Percentiles rank a stretch among this genome's conserved stretches.
Evolutionary conservation across 2,329 filamentous ascomycete species (phyloP).

Genomic region (Penicillium sp.): DNA sequence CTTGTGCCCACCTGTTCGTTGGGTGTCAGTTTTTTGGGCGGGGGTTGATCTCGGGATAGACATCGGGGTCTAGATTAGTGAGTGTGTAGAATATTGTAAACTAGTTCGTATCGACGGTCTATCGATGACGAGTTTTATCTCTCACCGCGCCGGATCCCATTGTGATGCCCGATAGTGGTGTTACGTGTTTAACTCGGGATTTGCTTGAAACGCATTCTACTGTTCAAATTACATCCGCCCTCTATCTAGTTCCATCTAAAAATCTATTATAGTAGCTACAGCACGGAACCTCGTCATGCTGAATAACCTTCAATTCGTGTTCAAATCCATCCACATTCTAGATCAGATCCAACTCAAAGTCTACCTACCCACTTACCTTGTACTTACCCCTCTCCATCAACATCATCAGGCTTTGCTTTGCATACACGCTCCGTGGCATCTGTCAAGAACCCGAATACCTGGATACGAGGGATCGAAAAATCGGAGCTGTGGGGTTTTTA

Average conservation of each 20-base stretch:
- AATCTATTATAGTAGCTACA: too few relatives aligned
- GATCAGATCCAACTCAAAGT: background rate
- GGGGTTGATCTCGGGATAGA: background rate
- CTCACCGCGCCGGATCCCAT: too few relatives aligned
- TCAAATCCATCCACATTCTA: background rate
- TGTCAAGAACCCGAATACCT: background rate
- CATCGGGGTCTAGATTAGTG: background rate
- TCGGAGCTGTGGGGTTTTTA: background rate
- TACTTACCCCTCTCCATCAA: background rate
- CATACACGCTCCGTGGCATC: background rate
- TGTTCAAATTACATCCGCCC: too few relatives aligned
- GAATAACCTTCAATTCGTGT: background rate
- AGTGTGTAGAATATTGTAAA: background rate
- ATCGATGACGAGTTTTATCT: too few relatives aligned
- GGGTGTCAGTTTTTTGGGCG: background rate
- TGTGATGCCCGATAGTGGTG: too few relatives aligned
- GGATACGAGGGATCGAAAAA: background rate
- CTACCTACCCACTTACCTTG: background rate
- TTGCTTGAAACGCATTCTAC: too few relatives aligned
- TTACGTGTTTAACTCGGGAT: too few relatives aligned
- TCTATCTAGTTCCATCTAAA: background rate
- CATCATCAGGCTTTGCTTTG: background rate
- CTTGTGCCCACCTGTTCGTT: background rate
- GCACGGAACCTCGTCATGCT: background rate
- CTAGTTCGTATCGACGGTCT: too few relatives aligned